Conservation (phyloP, 78 protist genomes). For the Dictyostelium discoideum region DNA sequence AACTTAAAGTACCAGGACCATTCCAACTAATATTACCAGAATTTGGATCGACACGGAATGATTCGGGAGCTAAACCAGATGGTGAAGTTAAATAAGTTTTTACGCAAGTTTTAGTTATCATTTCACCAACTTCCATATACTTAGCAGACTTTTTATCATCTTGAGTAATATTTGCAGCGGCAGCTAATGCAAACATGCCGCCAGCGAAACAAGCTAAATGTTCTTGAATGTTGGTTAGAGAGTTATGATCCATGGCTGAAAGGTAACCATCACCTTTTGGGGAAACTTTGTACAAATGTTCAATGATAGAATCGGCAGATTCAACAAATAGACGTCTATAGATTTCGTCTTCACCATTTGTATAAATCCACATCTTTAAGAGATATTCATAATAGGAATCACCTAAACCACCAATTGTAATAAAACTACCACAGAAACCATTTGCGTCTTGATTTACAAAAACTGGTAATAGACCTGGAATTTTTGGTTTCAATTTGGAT, state of each 20-base stretch:
- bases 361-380: slow-evolving; percentile 71
- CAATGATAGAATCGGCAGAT: slow-evolving; percentile 28
- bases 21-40: slow-evolving; percentile 8
- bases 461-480: slow-evolving; percentile 19
- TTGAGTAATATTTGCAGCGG: slow-evolving; percentile 9
- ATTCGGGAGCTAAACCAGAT: slow-evolving; percentile 90
- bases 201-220: slow-evolving; percentile 94
- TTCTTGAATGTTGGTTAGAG: slow-evolving; percentile 80
- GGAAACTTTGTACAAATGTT: slow-evolving; percentile 25
- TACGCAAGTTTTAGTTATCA: slow-evolving; percentile 68
- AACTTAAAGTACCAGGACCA: neutral
- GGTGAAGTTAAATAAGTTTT: slow-evolving; percentile 24
- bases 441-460: neutral
- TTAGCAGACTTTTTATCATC: neutral
- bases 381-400: slow-evolving; percentile 93
- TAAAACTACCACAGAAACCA: neutral
- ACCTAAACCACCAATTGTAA: slow-evolving; percentile 79
- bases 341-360: neutral
- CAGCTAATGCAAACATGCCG: slow-evolving; percentile 95
- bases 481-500: neutral
- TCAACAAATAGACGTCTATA: slow-evolving; percentile 74
- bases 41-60: slow-evolving; percentile 2
- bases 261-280: slow-evolving; percentile 23
- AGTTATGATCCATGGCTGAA: neutral
- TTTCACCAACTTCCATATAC: slow-evolving; percentile 50